Conservation (phyloP, 2,329 filamentous ascomycete species). For the Capronia coronata region DNA sequence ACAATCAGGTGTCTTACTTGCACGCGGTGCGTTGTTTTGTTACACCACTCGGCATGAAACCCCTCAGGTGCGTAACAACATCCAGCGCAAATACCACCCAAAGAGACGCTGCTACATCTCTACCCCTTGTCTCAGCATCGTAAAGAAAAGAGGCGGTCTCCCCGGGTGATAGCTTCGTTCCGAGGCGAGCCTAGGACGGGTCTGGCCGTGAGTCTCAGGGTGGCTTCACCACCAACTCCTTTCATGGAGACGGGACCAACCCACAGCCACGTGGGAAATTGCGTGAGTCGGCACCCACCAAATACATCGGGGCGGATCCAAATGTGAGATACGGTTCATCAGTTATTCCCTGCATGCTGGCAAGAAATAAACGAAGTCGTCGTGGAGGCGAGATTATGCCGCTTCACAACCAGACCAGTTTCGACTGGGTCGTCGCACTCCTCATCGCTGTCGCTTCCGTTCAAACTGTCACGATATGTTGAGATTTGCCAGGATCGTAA, state of each 20-base stretch:
- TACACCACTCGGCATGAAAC: not conserved
- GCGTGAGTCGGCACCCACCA: constrained; percentile 20
- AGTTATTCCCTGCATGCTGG: not conserved
- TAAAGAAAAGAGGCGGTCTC: not conserved
- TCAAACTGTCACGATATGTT: no score
- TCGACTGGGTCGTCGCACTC: no score
- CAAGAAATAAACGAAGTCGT: not conserved
- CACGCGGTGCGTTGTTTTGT: not conserved
- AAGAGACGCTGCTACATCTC: not conserved
- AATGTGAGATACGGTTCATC: not conserved
- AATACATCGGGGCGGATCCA: constrained; percentile 9
- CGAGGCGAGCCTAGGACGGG: constrained; percentile 12
- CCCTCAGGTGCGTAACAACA: not conserved
- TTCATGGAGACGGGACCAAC: constrained; percentile 5
- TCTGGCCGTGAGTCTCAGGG: constrained; percentile 10
- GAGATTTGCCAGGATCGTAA: no score
- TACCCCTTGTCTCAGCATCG: not conserved
- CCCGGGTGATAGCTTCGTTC: no score
- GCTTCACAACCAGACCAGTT: no score
- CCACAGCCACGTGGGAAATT: constrained; percentile 24
- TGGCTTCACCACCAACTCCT: not conserved
- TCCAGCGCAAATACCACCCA: not conserved
- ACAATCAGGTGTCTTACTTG: no score
- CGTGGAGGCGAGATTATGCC: no score
- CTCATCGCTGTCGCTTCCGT: no score